Evolutionary conservation across 2,329 filamentous ascomycete genomes (phyloP).

Genomic region (Madurella fahalii): DNA sequence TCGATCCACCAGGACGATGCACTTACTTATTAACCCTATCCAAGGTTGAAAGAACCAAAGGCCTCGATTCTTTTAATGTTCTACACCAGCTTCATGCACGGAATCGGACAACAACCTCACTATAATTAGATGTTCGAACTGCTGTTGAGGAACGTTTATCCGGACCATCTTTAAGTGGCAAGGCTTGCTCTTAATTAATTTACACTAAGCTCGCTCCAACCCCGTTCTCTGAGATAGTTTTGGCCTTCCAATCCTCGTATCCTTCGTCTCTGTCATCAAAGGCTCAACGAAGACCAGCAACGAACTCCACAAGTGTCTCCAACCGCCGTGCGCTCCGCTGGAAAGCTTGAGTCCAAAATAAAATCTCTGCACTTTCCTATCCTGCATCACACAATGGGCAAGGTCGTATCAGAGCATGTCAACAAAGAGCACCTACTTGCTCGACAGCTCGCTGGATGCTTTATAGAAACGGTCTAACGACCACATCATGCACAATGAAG

Average conservation of each 20-base stretch:
- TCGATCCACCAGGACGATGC: too few species aligned
- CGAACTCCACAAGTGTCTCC: not conserved
- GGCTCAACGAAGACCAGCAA: not conserved
- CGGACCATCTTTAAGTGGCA: too few species aligned
- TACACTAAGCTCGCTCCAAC: too few species aligned
- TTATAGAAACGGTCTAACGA: slow-evolving; percentile 33
- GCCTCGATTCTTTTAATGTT: too few species aligned
- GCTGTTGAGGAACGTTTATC: too few species aligned
- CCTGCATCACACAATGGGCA: slow-evolving; percentile 16
- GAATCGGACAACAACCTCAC: too few species aligned
- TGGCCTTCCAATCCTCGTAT: not conserved
- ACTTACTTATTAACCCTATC: too few species aligned
- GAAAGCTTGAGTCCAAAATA: slow-evolving; percentile 9
- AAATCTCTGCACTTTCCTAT: slow-evolving; percentile 24
- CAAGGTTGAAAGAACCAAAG: too few species aligned
- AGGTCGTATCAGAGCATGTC: slow-evolving; percentile 27
- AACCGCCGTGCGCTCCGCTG: not conserved
- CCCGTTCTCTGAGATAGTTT: too few species aligned
- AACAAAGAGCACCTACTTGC: slow-evolving; percentile 26
- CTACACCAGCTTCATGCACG: too few species aligned
- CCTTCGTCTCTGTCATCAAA: not conserved
- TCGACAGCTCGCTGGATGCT: slow-evolving; percentile 27
- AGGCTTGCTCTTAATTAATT: too few species aligned
- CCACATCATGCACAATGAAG: slow-evolving; percentile 34
- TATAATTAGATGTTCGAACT: too few species aligned